These are phyloP conservation scores for Globisporangium uncinulatum DNA, from an alignment of 352 stramenopile genomes.

Conservation along the genomic window DNA sequence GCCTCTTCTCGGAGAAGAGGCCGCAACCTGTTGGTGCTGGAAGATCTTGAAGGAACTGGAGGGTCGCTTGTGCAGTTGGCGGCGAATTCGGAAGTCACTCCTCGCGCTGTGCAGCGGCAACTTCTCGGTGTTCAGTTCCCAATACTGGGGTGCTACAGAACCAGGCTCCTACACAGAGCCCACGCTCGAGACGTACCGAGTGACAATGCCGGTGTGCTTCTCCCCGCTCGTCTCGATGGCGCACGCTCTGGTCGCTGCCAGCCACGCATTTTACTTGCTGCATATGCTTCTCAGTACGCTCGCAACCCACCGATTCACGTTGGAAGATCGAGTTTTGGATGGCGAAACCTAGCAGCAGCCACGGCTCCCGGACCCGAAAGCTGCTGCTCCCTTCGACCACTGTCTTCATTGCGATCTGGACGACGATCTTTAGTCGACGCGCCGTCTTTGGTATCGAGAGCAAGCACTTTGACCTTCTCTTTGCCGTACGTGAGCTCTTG, in stretches of 20 bases:
- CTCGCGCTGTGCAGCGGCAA: conserved; percentile 8
- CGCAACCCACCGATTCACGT: conserved; percentile 2
- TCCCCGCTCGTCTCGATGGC: conserved; percentile 4
- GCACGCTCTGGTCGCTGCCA: conserved; percentile 3
- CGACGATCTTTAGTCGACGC: conserved; percentile 3
- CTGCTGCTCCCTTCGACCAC: not conserved
- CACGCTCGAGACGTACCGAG: conserved; percentile 7
- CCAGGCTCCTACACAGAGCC: conserved; percentile 4
- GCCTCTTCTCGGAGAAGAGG: too few species aligned
- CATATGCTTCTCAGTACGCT: conserved; percentile 11
- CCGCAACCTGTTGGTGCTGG: too few species aligned
- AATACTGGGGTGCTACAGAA: conserved; percentile 6
- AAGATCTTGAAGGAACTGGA: too few species aligned
- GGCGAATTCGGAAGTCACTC: too few species aligned
- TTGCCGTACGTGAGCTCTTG: conserved; percentile 17
- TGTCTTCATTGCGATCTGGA: conserved; percentile 1
- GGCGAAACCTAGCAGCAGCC: not conserved
- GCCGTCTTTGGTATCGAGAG: conserved; percentile 19
- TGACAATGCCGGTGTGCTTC: conserved; percentile 3
- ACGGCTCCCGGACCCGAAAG: too few species aligned
- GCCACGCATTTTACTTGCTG: conserved; percentile 12
- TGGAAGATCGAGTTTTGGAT: conserved; percentile 6
- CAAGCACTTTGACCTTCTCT: conserved; percentile 17
- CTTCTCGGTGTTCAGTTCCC: conserved; percentile 4
- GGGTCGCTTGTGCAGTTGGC: too few species aligned